Percentiles rank a stretch among this genome's conserved stretches.
phyloP scores from a whole-genome alignment of 1,284 basidiomycete genomes.

The Apiotrichum sp. region DNA sequence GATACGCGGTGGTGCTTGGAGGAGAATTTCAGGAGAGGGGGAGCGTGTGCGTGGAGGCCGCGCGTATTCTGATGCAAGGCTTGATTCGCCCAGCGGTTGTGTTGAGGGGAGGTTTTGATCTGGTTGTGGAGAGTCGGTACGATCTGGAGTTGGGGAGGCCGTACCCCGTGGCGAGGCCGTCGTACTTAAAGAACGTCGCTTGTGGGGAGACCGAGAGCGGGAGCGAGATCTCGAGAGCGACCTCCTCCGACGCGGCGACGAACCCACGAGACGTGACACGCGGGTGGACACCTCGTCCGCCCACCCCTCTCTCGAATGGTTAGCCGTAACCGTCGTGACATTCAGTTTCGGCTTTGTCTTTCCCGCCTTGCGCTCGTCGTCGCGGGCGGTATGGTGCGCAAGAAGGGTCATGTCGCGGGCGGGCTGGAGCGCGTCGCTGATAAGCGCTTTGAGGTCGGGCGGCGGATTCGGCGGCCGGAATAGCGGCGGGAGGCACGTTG shows the following conservation, averaged over 20 bases:
- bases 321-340: constrained; percentile 27
- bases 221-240: background rate
- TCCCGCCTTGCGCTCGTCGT: constrained; percentile 1
- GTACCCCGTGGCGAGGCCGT: too few relatives aligned
- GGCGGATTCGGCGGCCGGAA: constrained; percentile 35
- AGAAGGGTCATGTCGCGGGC: constrained; percentile 9
- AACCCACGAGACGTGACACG: constrained; percentile 24
- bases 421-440: constrained; percentile 23
- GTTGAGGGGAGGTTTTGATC: constrained; percentile 16
- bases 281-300: constrained; percentile 24
- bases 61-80: constrained; percentile 23
- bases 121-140: too few relatives aligned
- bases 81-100: constrained; percentile 35
- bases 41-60: constrained; percentile 9
- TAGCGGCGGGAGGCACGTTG: constrained; percentile 34
- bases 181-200: too few relatives aligned
- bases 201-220: background rate
- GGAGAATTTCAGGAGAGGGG: constrained; percentile 3
- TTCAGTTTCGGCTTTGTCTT: constrained; percentile 1
- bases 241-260: background rate
- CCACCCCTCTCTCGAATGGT: constrained; percentile 27
- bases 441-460: constrained; percentile 32
- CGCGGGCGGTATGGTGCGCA: constrained; percentile 1
- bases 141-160: too few relatives aligned
- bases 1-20: constrained; percentile 13